phyloP scores from a whole-genome alignment of 306 rosid genomes.

The Malus domestica region DNA sequence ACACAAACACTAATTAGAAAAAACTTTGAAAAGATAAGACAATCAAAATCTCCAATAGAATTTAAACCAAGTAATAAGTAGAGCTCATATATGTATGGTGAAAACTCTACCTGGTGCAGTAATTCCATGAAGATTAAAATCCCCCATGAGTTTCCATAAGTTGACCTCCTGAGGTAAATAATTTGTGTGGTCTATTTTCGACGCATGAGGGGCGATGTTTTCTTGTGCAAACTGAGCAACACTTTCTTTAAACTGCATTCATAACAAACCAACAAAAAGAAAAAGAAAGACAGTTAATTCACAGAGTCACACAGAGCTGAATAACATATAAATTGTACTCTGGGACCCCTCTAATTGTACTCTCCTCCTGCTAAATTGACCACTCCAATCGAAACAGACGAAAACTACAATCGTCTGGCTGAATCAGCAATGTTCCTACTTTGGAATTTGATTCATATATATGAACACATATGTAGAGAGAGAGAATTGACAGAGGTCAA shows the following conservation, averaged over 20 bases:
- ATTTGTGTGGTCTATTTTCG: slow-evolving; percentile 73
- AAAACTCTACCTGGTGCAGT: slow-evolving; percentile 74
- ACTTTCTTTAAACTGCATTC: slow-evolving; percentile 78
- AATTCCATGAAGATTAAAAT: slow-evolving; percentile 85
- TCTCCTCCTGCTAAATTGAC: neutral
- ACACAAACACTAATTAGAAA: neutral
- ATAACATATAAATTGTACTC: neutral
- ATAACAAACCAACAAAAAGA: neutral
- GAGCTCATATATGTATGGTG: neutral
- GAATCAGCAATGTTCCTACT: too few relatives aligned
- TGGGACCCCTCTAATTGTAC: neutral
- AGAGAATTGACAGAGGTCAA: too few relatives aligned
- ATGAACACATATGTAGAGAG: too few relatives aligned
- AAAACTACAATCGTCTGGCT: neutral
- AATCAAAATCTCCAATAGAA: neutral
- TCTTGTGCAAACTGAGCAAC: slow-evolving; percentile 75
- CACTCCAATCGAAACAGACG: neutral
- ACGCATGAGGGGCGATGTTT: slow-evolving; percentile 70
- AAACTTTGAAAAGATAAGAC: neutral
- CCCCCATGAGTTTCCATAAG: slow-evolving; percentile 96
- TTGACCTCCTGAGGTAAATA: slow-evolving; percentile 81
- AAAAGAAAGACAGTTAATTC: neutral
- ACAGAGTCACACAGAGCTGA: neutral
- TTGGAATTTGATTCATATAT: too few relatives aligned
- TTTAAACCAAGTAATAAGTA: neutral